Base-by-base conservation (phyloP, 169 alveolate species). In the Plasmodium sp. region DNA sequence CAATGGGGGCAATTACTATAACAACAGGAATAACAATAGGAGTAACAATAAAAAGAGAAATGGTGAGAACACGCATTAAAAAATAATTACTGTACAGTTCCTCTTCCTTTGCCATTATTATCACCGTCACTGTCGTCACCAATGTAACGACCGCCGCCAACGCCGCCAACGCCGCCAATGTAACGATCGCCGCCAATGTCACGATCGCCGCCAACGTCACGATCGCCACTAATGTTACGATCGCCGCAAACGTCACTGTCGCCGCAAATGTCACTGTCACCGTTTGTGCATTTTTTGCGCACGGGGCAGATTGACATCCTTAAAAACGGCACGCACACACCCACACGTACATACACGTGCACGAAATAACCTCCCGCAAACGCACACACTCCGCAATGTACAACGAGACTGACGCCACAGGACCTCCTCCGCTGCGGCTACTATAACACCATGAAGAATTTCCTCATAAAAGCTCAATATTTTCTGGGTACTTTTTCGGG, bases 381-480 rank as follows among this genome's bases (percentile, higher is more conserved):
- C 14, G 77, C n/a, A 18, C 39, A 67, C 27, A 83, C 91, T 27
- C 16, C 72, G 41, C 36, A 58, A 12, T 22, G 9, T 31, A 83
- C 43, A 18, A 56, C 10, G 71, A 36, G 10, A 83, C 41, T 27
- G 14, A 81, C 39, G 22, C 5, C 36, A 81, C 67, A 48, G 39
- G 14, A 33, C 39, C 56, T 7, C 43, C 22, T 58, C 36, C 10
- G 74, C 73, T 83, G 3, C 81, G 39, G 10, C 45, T 51, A 34
- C 54, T 58, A 71, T 22, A 14, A 27, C 3, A 27, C n/a, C 7
- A 67, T 41, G 67, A 67, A 67, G 39, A 67, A 41, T 45, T 39
- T 43, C 71, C 58, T 80, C 82, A 90, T 80, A 90, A 80, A 48
- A 90, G 73, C 36, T 90, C 94, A 90, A 90, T 90, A 73, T 80